Evolutionary conservation across 768 basidiomycete species (phyloP), one percentile per base, ranked within the genome.

Genomic region (Lactifluus piperatus): DNA sequence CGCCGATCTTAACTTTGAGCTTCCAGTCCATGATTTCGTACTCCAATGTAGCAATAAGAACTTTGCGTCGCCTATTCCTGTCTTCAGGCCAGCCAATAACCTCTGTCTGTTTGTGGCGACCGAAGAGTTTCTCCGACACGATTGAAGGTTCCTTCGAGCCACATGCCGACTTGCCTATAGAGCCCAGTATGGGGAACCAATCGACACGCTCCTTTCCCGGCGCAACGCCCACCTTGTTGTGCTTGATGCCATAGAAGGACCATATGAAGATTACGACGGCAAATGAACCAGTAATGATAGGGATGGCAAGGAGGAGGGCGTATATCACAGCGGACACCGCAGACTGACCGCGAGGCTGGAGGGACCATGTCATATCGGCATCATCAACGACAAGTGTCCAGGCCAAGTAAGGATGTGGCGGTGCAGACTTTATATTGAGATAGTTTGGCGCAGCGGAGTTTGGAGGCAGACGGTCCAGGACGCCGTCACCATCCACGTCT

Each of bases 11-110:
- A 77, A 97, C 94, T 73, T 97, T 97, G 63, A 94, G 73, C 73
- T 94, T 94, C 93, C 94, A 97, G 69, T 95, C 94, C 67, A 97
- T 84, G 69, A 97, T 89, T 71, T 97, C 94, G 73, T 97, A 97
- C 73, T 97, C 94, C 52, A 97, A 79, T 0, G 94, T 95, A 18
- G 94, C 77, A 61, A 97, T 97, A 47, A 97, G 79, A 27, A 94
- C 91, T 71, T 88, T 91, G 69, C 94, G 80, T 49, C 93, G 84
- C 73, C 95, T 97, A 67, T 85, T 80, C 74, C 85, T 88, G 74
- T 88, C 86, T 69, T 97, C 94, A 0, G 94, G 94, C 94, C 94
- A 97, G 20, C 94, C 94, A 58, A 97, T 92, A 60, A 92, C 76
- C 43, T 91, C 88, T n/a, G 71, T 67, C 11, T 77, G 77, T 67